phyloP scores from a whole-genome alignment of 2,329 filamentous ascomycete genomes.

The Curvularia hawaiiensis region DNA sequence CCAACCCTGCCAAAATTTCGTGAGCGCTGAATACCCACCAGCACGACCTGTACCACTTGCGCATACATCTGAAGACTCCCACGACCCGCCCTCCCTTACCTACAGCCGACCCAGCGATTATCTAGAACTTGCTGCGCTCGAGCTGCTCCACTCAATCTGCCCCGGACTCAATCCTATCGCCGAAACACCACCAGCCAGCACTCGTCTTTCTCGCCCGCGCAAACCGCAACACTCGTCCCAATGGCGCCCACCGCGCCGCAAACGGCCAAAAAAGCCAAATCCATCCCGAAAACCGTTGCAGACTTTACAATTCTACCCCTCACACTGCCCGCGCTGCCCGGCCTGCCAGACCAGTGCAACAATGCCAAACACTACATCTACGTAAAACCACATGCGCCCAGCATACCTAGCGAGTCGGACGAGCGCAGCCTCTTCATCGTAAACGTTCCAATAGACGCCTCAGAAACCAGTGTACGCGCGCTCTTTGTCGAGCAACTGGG shows the following conservation, averaged over 20 bases:
- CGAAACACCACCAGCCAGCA: slow-evolving; percentile 1
- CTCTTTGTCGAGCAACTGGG: slow-evolving; percentile 78
- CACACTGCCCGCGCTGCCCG: slow-evolving; percentile 52
- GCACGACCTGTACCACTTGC: slow-evolving; percentile 7
- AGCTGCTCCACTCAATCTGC: not conserved
- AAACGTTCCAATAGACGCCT: slow-evolving; percentile 85
- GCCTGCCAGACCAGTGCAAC: slow-evolving; percentile 55
- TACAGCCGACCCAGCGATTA: not conserved
- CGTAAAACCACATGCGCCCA: slow-evolving; percentile 81
- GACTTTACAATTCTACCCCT: slow-evolving; percentile 75
- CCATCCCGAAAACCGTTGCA: slow-evolving; percentile 48
- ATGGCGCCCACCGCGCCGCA: slow-evolving; percentile 28
- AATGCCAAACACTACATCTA: slow-evolving; percentile 80
- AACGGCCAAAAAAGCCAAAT: slow-evolving; percentile 22
- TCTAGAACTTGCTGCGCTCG: not conserved
- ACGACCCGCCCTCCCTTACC: not conserved
- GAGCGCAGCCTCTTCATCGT: slow-evolving; percentile 87
- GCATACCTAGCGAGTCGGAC: slow-evolving; percentile 63
- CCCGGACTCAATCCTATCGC: not conserved
- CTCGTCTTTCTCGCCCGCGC: not conserved
- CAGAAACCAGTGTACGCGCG: slow-evolving; percentile 74
- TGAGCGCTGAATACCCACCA: slow-evolving; percentile 21
- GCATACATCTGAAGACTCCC: not conserved
- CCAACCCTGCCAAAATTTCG: slow-evolving; percentile 44
- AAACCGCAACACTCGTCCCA: slow-evolving; percentile 6